phyloP scores from a whole-genome alignment of 768 basidiomycete species.

The Suillus subalutaceus region DNA sequence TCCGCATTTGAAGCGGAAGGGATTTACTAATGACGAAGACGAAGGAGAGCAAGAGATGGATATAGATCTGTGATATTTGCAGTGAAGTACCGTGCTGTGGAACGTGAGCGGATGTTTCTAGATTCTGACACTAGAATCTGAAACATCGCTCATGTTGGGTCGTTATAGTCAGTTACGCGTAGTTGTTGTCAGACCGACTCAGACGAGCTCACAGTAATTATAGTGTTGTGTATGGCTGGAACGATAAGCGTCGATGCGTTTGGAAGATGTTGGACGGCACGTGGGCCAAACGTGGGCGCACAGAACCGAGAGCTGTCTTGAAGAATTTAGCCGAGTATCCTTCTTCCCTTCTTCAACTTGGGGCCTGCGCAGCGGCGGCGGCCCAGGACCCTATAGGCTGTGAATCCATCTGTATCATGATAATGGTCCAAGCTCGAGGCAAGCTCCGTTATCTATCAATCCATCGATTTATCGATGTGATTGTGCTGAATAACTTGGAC shows the following conservation, averaged over 20 bases:
- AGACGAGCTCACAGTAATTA: neutral
- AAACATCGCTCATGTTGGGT: neutral
- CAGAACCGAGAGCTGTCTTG: too few species aligned
- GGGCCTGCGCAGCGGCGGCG: neutral
- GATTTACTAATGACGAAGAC: constrained; percentile 36
- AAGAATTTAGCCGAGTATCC: neutral
- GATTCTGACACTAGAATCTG: neutral
- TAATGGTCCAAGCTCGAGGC: neutral
- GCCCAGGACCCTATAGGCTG: neutral
- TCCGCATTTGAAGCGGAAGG: constrained; percentile 35
- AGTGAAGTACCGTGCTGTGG: neutral
- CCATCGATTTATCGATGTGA: neutral
- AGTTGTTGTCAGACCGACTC: neutral
- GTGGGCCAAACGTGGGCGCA: too few species aligned
- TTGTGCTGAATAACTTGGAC: neutral
- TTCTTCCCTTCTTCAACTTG: neutral
- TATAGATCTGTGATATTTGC: constrained; percentile 27
- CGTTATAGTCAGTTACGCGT: neutral
- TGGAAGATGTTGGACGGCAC: neutral
- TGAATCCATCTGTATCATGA: neutral
- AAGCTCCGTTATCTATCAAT: neutral
- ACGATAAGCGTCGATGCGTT: neutral
- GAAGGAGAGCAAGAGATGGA: constrained; percentile 43
- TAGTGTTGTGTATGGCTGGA: neutral
- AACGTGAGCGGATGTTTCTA: constrained; percentile 3